These are phyloP conservation scores for Sphagnum magellanicum DNA, from an alignment of 228 moss, liverwort and hornwort species.

Conservation along the genomic window DNA sequence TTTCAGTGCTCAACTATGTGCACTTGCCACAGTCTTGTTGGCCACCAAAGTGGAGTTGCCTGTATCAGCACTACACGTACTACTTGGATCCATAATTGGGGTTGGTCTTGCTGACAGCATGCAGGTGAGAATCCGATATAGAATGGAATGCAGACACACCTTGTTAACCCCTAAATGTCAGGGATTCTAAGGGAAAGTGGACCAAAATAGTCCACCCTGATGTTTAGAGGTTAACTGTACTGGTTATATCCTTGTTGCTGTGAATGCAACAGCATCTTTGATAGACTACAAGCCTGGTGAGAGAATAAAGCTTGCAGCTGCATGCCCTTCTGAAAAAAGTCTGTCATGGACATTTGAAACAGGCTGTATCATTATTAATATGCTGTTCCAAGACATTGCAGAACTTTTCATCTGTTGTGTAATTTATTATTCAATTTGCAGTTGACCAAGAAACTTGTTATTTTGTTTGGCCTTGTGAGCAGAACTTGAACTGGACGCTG, in stretches of 20 bases:
- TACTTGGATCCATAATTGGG: conserved; percentile 18
- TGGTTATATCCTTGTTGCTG: no score
- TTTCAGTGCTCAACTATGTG: conserved; percentile 22
- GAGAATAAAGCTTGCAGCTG: not conserved
- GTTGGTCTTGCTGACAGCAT: conserved; percentile 19
- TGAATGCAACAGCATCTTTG: no score
- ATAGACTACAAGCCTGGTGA: no score
- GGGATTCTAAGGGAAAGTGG: no score
- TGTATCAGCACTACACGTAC: conserved; percentile 18
- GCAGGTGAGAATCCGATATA: not conserved
- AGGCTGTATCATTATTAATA: not conserved
- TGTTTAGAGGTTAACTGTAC: no score
- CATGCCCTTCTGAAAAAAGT: not conserved
- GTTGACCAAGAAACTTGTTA: not conserved
- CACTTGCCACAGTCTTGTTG: conserved; percentile 15
- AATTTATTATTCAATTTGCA: not conserved
- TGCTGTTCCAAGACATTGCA: not conserved
- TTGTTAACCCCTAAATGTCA: no score
- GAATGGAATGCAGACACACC: no score
- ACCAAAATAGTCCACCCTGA: no score
- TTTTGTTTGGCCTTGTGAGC: not conserved
- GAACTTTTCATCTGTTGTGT: not conserved
- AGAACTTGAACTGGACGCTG: conserved; percentile 25
- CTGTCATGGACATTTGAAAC: no score
- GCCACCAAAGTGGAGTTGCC: conserved; percentile 13